Conservation (phyloP, 768 basidiomycete species). For the Mycena olivaceomarginata region DNA sequence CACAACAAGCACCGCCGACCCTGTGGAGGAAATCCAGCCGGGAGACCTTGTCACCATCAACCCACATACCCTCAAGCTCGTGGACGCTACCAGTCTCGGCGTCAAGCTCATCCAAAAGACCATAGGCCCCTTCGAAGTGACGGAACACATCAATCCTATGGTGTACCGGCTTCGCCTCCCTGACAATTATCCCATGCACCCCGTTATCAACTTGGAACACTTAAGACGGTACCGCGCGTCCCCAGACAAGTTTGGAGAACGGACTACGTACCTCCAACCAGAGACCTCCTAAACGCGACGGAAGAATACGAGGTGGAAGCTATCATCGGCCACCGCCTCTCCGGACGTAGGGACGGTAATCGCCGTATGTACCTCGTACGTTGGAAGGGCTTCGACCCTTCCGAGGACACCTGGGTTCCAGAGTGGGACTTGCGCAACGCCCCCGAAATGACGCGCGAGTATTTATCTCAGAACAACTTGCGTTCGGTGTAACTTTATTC, state of each 20-base stretch:
- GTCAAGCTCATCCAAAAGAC: slow-evolving; percentile 48
- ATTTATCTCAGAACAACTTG: neutral
- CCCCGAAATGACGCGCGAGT: slow-evolving; percentile 33
- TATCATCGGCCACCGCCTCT: slow-evolving; percentile 14
- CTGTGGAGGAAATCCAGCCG: slow-evolving; percentile 22
- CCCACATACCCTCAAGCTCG: slow-evolving; percentile 48
- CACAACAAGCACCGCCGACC: slow-evolving; percentile 20
- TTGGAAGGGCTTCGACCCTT: slow-evolving; percentile 48
- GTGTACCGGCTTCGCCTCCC: slow-evolving; percentile 51
- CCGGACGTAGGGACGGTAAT: slow-evolving; percentile 28
- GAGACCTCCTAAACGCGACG: slow-evolving; percentile 33
- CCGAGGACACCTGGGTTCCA: slow-evolving; percentile 48
- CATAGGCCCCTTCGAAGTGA: neutral
- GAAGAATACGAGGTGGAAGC: slow-evolving; percentile 37
- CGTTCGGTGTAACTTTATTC: neutral
- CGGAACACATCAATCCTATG: slow-evolving; percentile 39
- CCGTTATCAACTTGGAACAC: slow-evolving; percentile 49
- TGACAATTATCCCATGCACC: slow-evolving; percentile 50
- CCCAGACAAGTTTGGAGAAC: slow-evolving; percentile 40
- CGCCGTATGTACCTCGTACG: slow-evolving; percentile 38
- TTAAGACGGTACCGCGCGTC: slow-evolving; percentile 45
- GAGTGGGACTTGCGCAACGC: slow-evolving; percentile 46
- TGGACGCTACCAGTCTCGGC: slow-evolving; percentile 46
- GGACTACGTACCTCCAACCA: slow-evolving; percentile 26
- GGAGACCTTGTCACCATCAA: slow-evolving; percentile 47